Evolutionary conservation across 331 rosid genomes (phyloP), one percentile per base, ranked within the genome.

Genomic region (Quercus tomentella): DNA sequence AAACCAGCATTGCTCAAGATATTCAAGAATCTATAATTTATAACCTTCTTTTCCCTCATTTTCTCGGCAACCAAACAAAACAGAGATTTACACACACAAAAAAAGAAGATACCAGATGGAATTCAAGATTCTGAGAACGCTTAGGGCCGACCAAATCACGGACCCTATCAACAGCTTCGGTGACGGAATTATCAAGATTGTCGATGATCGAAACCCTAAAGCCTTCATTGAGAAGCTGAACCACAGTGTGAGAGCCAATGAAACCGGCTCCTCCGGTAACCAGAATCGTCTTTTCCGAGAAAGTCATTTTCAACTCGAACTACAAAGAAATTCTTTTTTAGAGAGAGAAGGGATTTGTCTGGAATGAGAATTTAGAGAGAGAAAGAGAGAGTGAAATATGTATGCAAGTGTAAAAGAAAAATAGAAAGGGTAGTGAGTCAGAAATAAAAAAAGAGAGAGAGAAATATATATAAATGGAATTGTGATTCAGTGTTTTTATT

Each of bases 211-310:
- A 77, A 35, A 95, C 97, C 33, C 54, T 30, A 74, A 88, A 95
- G 0, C 91, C 92, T 22, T 73, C 91, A 1, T 84, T 77, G 55
- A 95, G 98, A 26, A 95, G 97, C 85, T 91, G 98, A 79, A 93
- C 89, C 18, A 83, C 96, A 9, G 98, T 91, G 89, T 95, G 98
- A 74, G 90, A 88, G 60, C 97, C 98, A 6, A 93, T 90, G 88
- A 91, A 95, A 1, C 99, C 97, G 7, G 98, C 94, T 18, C 96
- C 96, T 0, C 98, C 98, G 37, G 99, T 93, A 1, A 93, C 93
- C 23, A 95, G 91, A 66, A 93, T 84, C 49, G 74, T 87, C 78
- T 84, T 80, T 10, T 89, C 79, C 2, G 84, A 81, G n/a, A 82
- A 83, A 49, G 82, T 93, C 98, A 95, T 93, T 3, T 33, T 8